Evolutionary conservation across 2,329 filamentous ascomycete genomes (phyloP), one percentile per base, ranked within the genome.

Genomic region (Apiospora marii): DNA sequence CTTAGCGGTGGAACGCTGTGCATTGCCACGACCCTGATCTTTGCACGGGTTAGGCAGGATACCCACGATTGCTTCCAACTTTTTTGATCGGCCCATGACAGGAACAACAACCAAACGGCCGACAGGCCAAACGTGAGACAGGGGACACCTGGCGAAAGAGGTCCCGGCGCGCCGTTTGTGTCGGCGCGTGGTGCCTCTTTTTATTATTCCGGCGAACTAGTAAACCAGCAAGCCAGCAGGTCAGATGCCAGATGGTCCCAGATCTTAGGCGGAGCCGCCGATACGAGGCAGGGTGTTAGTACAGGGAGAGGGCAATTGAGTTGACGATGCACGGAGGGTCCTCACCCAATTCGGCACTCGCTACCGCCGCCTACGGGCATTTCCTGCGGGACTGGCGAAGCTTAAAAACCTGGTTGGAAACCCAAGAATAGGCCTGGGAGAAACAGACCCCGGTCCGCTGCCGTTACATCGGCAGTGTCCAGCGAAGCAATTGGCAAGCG

Each of bases 21-120:
- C 58, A 64, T 64, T 41, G 58, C 58, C 58, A 64, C 58, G 58
- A 64, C 58, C 58, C 58, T 64, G 58, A 64, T 64, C 58, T 64
- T 64, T 61, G 53, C 27, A 37, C 30, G 30, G 27, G 16, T 22
- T 49, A 22, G 44, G 16, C 19, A 58, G 37, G 10, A 41, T 41
- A 53, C 16, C 34, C 22, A 37, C 19, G 58, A 6, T 3, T 8
- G 10, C 34, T 64, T 64, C 58, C 58, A 64, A 64, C 58, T 64
- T 64, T 61, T 64, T 27, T 34, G 30, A 4, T 30, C 51, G 24
- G 51, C 13, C 14, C 51, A 58, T 58, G 51, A 58, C 53, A 41
- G 30, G 34, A 64, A n/a, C 53, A 5, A 64, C 58, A n/a, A 30
- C 27, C 27, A 30, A 30, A 41, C 37, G 37, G 37, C 37, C 37